A percentile compares a stretch with the other conserved stretches of the same genome.
Evolutionary conservation across 768 basidiomycete genomes (phyloP).

Genomic region (Melanogaster broomeanus): DNA sequence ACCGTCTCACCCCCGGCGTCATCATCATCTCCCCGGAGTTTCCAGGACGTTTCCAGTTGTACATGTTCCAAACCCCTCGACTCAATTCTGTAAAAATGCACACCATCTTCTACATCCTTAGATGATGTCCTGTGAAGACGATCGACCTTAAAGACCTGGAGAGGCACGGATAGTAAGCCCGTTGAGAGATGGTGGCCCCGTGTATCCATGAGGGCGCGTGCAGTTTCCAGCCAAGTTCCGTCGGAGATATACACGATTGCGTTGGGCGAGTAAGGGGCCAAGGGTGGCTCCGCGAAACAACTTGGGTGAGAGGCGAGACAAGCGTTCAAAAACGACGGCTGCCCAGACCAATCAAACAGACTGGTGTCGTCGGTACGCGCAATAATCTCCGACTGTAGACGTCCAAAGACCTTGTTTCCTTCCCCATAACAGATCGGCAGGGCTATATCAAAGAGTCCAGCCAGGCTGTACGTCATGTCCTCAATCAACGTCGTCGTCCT

Average conservation of each 20-base stretch:
- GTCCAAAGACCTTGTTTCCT: conserved; percentile 5
- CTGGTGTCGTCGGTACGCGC: conserved; percentile 2
- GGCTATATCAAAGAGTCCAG: conserved; percentile 11
- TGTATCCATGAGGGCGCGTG: not conserved
- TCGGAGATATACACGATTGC: not conserved
- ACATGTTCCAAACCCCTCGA: not conserved
- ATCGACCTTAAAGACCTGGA: not conserved
- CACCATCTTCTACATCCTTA: not conserved
- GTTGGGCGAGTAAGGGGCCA: not conserved
- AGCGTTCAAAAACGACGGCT: not conserved
- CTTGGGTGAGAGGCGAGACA: conserved; percentile 4
- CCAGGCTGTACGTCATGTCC: conserved; percentile 16
- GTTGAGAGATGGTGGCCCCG: not conserved
- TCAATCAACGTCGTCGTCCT: conserved; percentile 16
- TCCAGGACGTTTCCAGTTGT: not conserved
- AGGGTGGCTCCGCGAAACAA: not conserved
- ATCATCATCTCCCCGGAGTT: not conserved
- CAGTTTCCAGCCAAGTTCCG: not conserved
- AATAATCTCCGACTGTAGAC: conserved; percentile 4
- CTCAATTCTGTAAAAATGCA: not conserved
- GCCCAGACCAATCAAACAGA: conserved; percentile 7
- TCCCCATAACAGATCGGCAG: conserved; percentile 14
- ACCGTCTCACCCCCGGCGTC: not conserved
- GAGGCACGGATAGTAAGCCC: not conserved
- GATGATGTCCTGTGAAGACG: not conserved